A percentile compares a stretch with the other conserved stretches of the same genome.
Evolutionary conservation across 192 early-diverging fungal species (phyloP).

Genomic region (Umbelopsis ramanniana): DNA sequence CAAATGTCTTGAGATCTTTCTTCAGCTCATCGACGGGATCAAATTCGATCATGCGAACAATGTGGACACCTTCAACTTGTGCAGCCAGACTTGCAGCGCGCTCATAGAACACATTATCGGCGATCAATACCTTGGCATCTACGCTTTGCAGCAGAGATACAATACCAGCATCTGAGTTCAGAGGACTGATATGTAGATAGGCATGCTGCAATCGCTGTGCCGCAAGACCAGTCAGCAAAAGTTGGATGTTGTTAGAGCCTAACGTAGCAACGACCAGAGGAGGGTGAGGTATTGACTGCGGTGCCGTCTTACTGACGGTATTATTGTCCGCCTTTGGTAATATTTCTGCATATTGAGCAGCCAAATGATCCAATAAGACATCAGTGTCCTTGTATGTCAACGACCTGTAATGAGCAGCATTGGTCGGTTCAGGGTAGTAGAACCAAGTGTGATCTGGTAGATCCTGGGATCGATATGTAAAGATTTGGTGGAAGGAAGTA

Average conservation of each 20-base stretch:
- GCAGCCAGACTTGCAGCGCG: not conserved
- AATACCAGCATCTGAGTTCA: conserved; percentile 4
- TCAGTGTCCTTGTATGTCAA: not conserved
- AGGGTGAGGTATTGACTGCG: not conserved
- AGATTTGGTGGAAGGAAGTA: not conserved
- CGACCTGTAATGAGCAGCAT: not conserved
- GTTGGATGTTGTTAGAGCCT: conserved; percentile 6
- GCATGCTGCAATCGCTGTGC: conserved; percentile 9
- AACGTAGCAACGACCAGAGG: conserved; percentile 5
- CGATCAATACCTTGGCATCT: not conserved
- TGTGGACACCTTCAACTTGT: not conserved
- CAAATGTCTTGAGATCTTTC: conserved; percentile 1
- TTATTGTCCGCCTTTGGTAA: not conserved
- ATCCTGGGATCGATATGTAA: not conserved
- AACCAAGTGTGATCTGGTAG: not conserved
- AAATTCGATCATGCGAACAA: conserved; percentile 4
- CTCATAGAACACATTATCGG: not conserved
- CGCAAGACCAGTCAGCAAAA: not conserved
- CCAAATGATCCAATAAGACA: not conserved
- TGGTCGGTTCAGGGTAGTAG: not conserved
- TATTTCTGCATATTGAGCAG: conserved; percentile 1
- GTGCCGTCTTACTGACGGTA: not conserved
- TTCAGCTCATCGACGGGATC: conserved; percentile 8
- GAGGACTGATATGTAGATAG: not conserved
- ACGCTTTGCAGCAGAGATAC: not conserved